Conservation (phyloP, 495 filamentous ascomycete species). For the Lepraria neglecta region DNA sequence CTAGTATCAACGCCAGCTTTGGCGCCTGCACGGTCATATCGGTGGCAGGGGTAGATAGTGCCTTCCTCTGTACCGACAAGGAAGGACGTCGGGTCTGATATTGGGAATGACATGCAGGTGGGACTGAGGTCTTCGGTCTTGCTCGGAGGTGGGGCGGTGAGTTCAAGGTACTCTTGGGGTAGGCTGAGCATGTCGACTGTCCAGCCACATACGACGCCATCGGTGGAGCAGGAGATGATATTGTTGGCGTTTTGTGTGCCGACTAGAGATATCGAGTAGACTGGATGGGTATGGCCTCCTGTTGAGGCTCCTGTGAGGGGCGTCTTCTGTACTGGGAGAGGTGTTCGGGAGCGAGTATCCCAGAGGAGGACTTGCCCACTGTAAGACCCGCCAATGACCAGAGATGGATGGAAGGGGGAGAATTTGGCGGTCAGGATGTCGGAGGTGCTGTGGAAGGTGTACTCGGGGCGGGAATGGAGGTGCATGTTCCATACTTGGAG, state of each 20-base stretch:
- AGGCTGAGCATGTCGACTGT: slow-evolving; percentile 93
- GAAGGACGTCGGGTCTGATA: slow-evolving; percentile 94
- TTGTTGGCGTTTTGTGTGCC: slow-evolving; percentile 99
- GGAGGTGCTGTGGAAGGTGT: slow-evolving; percentile 90
- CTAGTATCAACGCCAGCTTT: slow-evolving; percentile 89
- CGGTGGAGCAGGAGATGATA: slow-evolving; percentile 90
- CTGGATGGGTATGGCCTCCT: slow-evolving; percentile 83
- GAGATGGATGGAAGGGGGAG: slow-evolving; percentile 92
- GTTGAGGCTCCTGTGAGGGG: slow-evolving; percentile 70
- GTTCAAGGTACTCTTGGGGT: slow-evolving; percentile 84
- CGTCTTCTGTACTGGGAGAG: slow-evolving; percentile 88
- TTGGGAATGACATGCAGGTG: slow-evolving; percentile 92
- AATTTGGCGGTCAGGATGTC: slow-evolving; percentile 95
- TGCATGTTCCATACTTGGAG: slow-evolving; percentile 97
- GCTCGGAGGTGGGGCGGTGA: slow-evolving; percentile 75
- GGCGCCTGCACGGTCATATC: slow-evolving; percentile 92
- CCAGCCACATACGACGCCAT: slow-evolving; percentile 95
- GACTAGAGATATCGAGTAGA: slow-evolving; percentile 91
- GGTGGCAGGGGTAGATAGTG: slow-evolving; percentile 88
- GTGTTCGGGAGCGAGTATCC: slow-evolving; percentile 71
- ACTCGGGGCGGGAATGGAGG: slow-evolving; percentile 87
- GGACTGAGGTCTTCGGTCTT: slow-evolving; percentile 95
- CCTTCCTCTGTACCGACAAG: slow-evolving; percentile 96
- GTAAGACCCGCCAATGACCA: slow-evolving; percentile 92
- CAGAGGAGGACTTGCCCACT: slow-evolving; percentile 96